Percentiles rank a stretch among this genome's conserved stretches.
These are phyloP conservation scores for Teunomyces gatunensis DNA, from an alignment of 805 yeast species.

Conservation along the genomic window DNA sequence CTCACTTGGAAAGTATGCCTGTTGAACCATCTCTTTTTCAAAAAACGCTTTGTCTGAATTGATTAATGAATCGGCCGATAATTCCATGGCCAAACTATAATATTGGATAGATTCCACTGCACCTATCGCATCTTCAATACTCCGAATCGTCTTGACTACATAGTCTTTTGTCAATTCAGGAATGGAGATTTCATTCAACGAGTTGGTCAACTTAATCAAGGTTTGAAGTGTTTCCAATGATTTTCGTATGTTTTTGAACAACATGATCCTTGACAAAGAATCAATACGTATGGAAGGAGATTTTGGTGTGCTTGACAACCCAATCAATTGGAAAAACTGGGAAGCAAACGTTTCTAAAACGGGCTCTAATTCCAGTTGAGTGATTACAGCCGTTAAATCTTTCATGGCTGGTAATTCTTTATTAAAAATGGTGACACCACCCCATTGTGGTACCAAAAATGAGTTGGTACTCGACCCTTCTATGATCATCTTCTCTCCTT, in stretches of 20 bases:
- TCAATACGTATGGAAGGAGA: constrained; percentile 66
- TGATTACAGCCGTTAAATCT: constrained; percentile 23
- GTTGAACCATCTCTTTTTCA: constrained; percentile 93
- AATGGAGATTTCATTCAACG: constrained; percentile 77
- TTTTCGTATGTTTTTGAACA: constrained; percentile 55
- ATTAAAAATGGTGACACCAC: constrained; percentile 64
- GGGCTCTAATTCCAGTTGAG: constrained; percentile 48
- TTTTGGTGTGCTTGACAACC: constrained; percentile 57
- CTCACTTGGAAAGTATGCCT: constrained; percentile 91
- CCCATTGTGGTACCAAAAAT: constrained; percentile 87
- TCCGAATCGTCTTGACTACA: constrained; percentile 50
- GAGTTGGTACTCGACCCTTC: constrained; percentile 50
- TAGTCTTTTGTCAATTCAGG: constrained; percentile 67
- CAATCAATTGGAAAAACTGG: constrained; percentile 71
- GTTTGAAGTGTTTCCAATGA: constrained; percentile 73
- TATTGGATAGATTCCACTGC: constrained; percentile 23
- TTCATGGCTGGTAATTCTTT: constrained; percentile 22
- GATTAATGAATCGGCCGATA: constrained; percentile 53
- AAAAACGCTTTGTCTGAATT: constrained; percentile 79
- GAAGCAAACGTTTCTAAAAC: constrained; percentile 67
- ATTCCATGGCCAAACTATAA: constrained; percentile 29
- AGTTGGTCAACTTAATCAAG: constrained; percentile 62
- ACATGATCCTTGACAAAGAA: constrained; percentile 57
- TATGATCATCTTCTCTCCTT: constrained; percentile 48
- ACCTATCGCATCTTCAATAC: constrained; percentile 37